Conservation (phyloP, 257 asterid species). For the Solanum sejunctum region DNA sequence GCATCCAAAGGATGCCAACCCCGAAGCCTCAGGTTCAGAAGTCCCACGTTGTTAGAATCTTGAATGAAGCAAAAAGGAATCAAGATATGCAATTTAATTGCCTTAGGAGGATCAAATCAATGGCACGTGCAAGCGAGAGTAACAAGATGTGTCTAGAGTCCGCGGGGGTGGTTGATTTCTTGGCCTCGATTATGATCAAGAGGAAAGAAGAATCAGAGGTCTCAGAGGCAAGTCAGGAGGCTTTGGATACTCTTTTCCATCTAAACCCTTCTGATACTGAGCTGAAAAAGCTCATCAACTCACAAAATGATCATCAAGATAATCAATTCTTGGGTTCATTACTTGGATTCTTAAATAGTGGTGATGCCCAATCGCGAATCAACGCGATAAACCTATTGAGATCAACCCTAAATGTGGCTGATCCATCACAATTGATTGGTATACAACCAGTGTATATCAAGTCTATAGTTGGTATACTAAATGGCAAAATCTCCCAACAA, state of each 20-base stretch:
- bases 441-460: constrained; percentile 11
- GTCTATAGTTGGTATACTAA: constrained; percentile 13
- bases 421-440: constrained; percentile 26
- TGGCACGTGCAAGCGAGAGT: constrained; percentile 17
- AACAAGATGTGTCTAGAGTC: constrained; percentile 18
- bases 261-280: constrained; percentile 33
- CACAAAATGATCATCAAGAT: neutral
- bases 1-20: constrained; percentile 48
- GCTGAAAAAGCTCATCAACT: constrained; percentile 10
- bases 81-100: constrained; percentile 10
- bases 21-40: constrained; percentile 37
- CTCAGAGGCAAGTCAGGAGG: constrained; percentile 16
- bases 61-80: constrained; percentile 23
- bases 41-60: constrained; percentile 30
- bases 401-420: constrained; percentile 27
- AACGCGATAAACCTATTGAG: constrained; percentile 16
- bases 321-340: constrained; percentile 12
- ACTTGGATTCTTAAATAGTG: constrained; percentile 16
- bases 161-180: constrained; percentile 26
- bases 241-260: constrained; percentile 25
- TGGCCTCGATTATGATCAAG: constrained; percentile 15
- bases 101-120: constrained; percentile 31
- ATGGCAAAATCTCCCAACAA: constrained; percentile 21
- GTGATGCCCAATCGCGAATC: constrained; percentile 15
- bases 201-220: neutral